Conservation (phyloP, 1,139 yeast species). For the Geotrichum reessii region DNA sequence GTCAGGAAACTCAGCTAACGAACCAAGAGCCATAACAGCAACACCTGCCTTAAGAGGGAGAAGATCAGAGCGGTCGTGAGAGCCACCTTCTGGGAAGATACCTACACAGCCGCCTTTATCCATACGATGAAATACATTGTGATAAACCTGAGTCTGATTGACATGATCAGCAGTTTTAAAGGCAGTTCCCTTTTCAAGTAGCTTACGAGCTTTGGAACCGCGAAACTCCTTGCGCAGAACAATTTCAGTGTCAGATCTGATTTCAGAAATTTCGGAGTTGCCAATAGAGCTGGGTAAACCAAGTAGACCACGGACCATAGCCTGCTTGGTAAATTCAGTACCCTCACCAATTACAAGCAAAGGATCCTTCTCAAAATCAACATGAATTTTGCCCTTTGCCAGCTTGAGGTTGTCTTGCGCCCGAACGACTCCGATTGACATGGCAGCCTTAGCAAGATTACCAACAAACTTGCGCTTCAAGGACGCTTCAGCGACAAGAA, state of each 20-base stretch:
- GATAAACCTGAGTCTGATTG: slow-evolving; percentile 78
- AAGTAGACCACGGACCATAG: slow-evolving; percentile 60
- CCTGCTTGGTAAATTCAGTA: slow-evolving; percentile 63
- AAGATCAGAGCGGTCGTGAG: slow-evolving; percentile 88
- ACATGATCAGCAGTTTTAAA: slow-evolving; percentile 76
- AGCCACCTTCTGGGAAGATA: slow-evolving; percentile 97
- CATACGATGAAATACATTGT: slow-evolving; percentile 74
- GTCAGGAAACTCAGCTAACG: slow-evolving; percentile 62
- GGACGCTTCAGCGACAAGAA: slow-evolving; percentile 81
- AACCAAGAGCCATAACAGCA: slow-evolving; percentile 95
- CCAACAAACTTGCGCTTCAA: slow-evolving; percentile 67
- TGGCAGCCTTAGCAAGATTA: slow-evolving; percentile 63
- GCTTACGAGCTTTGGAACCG: slow-evolving; percentile 41
- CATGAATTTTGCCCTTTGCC: slow-evolving; percentile 58
- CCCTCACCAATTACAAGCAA: slow-evolving; percentile 55
- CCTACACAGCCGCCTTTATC: slow-evolving; percentile 79
- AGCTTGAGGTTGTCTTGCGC: slow-evolving; percentile 75
- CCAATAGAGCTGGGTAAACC: slow-evolving; percentile 80
- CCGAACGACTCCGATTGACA: slow-evolving; percentile 83
- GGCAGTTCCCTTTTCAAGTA: slow-evolving; percentile 45
- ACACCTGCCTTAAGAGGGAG: slow-evolving; percentile 95
- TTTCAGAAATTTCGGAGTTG: slow-evolving; percentile 61
- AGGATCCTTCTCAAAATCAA: slow-evolving; percentile 41
- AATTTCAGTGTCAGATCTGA: slow-evolving; percentile 70
- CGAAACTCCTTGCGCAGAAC: slow-evolving; percentile 69